phyloP scores from a whole-genome alignment of 2,329 filamentous ascomycete genomes.

The Pyrenophora tritici-repentis region DNA sequence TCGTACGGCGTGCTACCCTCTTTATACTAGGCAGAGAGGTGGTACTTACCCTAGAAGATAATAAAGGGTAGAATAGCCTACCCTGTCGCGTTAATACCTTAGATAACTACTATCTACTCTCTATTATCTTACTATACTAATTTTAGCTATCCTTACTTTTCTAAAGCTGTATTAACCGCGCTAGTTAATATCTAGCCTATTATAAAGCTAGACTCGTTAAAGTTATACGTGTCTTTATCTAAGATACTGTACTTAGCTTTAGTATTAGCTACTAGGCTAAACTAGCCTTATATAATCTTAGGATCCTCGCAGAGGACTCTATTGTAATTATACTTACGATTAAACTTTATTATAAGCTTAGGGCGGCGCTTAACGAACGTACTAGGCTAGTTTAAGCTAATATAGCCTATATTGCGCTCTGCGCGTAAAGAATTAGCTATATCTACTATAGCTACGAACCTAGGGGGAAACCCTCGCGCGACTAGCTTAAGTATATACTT shows the following conservation, averaged over 20 bases:
- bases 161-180: neutral
- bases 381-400: too few relatives aligned
- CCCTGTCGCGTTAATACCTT: neutral
- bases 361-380: too few relatives aligned
- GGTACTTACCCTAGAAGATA: too few relatives aligned
- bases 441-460: too few relatives aligned
- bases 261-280: slow-evolving; percentile 11
- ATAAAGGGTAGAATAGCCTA: neutral
- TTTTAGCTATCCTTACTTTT: slow-evolving; percentile 1
- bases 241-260: slow-evolving; percentile 11
- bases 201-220: too few relatives aligned
- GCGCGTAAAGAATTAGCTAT: too few relatives aligned
- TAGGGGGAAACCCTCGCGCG: too few relatives aligned
- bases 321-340: slow-evolving; percentile 11
- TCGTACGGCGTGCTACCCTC: neutral
- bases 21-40: slow-evolving; percentile 15
- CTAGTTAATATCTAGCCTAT: neutral
- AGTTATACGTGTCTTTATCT: too few relatives aligned
- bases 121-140: neutral
- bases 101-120: neutral
- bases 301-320: slow-evolving; percentile 7
- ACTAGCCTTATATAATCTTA: slow-evolving; percentile 12
- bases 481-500: neutral
- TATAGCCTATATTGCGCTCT: too few relatives aligned
- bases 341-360: slow-evolving; percentile 20